Conservation (phyloP, 371 early-diverging fungal species). For the Rhizopus arrhizus region DNA sequence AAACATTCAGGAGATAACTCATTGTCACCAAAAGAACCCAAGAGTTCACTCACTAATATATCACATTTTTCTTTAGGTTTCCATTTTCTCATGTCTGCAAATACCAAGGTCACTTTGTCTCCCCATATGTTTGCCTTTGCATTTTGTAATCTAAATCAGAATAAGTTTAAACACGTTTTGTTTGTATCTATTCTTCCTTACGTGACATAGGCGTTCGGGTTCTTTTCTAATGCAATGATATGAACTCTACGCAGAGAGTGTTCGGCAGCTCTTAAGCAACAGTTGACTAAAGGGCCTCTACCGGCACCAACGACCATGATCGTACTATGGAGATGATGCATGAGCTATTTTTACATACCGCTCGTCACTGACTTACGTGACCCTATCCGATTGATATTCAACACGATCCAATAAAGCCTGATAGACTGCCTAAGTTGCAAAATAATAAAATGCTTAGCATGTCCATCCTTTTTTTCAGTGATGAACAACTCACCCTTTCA, state of each 20-base stretch:
- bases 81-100: constrained; percentile 91
- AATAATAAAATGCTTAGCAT: constrained; percentile 9
- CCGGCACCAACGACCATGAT: constrained; percentile 89
- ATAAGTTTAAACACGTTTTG: background rate
- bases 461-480: background rate
- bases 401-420: constrained; percentile 66
- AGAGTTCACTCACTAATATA: constrained; percentile 87
- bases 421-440: constrained; percentile 50
- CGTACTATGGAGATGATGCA: constrained; percentile 49
- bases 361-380: constrained; percentile 34
- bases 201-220: constrained; percentile 91
- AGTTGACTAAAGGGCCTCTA: constrained; percentile 81
- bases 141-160: constrained; percentile 64
- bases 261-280: constrained; percentile 79
- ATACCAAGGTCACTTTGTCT: constrained; percentile 77
- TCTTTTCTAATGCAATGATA: constrained; percentile 92
- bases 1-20: constrained; percentile 97
- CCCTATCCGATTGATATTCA: constrained; percentile 40
- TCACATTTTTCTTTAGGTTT: constrained; percentile 80
- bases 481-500: constrained; percentile 59
- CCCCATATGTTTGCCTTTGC: constrained; percentile 80
- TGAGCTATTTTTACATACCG: background rate
- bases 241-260: constrained; percentile 64
- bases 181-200: constrained; percentile 33
- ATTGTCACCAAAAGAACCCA: constrained; percentile 96